These are phyloP conservation scores for Vanrija sp. DNA, from an alignment of 1,284 basidiomycete species.

Conservation along the genomic window DNA sequence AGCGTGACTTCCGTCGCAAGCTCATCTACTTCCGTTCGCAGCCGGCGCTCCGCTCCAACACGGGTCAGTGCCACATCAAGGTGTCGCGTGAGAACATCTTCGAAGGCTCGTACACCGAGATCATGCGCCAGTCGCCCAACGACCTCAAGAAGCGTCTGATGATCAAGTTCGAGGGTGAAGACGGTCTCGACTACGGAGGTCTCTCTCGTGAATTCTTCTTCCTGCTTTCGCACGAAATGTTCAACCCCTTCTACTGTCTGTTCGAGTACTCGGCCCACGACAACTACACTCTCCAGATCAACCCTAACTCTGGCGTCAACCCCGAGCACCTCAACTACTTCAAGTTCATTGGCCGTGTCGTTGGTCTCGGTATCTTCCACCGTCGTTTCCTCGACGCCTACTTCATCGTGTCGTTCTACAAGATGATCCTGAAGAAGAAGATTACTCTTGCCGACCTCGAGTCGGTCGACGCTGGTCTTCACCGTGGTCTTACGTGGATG, in stretches of 20 bases:
- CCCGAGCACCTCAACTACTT: constrained; percentile 99
- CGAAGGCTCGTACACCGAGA: constrained; percentile 93
- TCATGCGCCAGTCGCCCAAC: constrained; percentile 86
- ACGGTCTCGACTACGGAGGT: constrained; percentile 97
- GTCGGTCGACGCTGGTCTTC: constrained; percentile 82
- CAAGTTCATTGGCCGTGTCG: constrained; percentile 94
- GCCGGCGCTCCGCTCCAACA: constrained; percentile 81
- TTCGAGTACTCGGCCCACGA: constrained; percentile 99
- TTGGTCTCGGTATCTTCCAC: constrained; percentile 97
- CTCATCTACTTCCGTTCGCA: constrained; percentile 99
- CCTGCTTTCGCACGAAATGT: constrained; percentile 96
- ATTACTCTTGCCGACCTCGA: constrained; percentile 82
- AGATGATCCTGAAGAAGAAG: constrained; percentile 92
- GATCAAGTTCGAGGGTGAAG: constrained; percentile 99
- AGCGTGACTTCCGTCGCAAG: constrained; percentile 97
- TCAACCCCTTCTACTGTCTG: constrained; percentile 98
- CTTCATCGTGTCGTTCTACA: constrained; percentile 98
- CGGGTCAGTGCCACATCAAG: constrained; percentile 96
- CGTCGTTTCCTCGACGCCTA: constrained; percentile 97
- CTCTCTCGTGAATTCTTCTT: constrained; percentile 99
- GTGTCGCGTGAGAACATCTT: constrained; percentile 88
- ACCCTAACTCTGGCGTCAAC: constrained; percentile 95
- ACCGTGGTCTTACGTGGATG: constrained; percentile 96
- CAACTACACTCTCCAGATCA: constrained; percentile 98
- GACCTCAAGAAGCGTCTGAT: constrained; percentile 95